phyloP scores from a whole-genome alignment of 2,329 filamentous ascomycete genomes.

The Colletotrichum spaethianum region DNA sequence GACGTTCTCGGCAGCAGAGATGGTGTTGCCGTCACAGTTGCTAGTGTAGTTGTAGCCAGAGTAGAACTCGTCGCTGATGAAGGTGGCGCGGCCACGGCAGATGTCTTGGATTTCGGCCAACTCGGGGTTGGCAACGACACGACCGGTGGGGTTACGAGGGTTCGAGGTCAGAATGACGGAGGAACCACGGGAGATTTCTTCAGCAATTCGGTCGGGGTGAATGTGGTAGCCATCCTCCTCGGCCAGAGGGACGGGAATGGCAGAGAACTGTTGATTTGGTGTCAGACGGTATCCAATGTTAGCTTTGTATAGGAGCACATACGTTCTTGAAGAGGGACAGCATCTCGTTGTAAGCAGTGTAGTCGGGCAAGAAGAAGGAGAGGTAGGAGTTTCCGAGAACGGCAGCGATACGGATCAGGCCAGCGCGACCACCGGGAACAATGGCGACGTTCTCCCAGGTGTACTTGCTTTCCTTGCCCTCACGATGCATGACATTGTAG shows the following conservation, averaged over 20 bases:
- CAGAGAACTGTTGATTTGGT: constrained; percentile 75
- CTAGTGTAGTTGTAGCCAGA: constrained; percentile 96
- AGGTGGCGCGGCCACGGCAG: constrained; percentile 88
- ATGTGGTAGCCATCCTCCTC: constrained; percentile 93
- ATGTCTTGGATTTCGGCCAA: constrained; percentile 93
- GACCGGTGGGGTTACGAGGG: constrained; percentile 93
- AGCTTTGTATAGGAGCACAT: constrained; percentile 45
- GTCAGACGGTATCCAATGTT: constrained; percentile 1
- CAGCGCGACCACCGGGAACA: constrained; percentile 92
- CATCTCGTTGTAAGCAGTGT: constrained; percentile 99
- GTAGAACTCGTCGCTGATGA: constrained; percentile 98
- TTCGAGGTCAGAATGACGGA: constrained; percentile 95
- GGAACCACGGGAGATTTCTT: constrained; percentile 89
- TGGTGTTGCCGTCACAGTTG: constrained; percentile 90
- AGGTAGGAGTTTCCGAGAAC: constrained; percentile 94
- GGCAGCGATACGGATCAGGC: constrained; percentile 93
- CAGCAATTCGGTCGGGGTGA: constrained; percentile 91
- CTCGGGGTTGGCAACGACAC: constrained; percentile 87
- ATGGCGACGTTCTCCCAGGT: constrained; percentile 99
- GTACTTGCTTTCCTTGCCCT: constrained; percentile 90
- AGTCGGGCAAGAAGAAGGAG: constrained; percentile 94
- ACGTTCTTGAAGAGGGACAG: constrained; percentile 92
- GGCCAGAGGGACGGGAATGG: constrained; percentile 87
- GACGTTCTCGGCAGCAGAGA: constrained; percentile 91
- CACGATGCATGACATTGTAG: constrained; percentile 93